Percentiles rank a stretch among this genome's conserved stretches.
Evolutionary conservation across 768 basidiomycete species (phyloP).

Genomic region (Gelatoporia subvermispora): DNA sequence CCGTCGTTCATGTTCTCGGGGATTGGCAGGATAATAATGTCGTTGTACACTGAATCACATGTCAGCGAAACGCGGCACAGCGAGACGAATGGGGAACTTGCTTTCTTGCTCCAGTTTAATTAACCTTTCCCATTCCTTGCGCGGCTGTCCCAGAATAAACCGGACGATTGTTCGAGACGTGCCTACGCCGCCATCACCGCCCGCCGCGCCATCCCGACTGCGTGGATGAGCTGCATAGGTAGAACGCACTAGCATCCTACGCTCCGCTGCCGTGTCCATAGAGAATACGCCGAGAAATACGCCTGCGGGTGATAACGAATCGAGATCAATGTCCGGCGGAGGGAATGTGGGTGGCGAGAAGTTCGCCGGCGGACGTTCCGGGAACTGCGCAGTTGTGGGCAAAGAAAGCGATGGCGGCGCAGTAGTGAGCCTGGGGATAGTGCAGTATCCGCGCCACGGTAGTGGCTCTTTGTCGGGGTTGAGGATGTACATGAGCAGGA

Average conservation of each 20-base stretch:
- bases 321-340: slow-evolving; percentile 51
- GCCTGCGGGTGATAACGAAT: slow-evolving; percentile 75
- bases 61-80: neutral
- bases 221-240: slow-evolving; percentile 86
- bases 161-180: slow-evolving; percentile 83
- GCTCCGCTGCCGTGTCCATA: slow-evolving; percentile 77
- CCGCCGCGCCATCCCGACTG: slow-evolving; percentile 68
- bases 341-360: slow-evolving; percentile 53
- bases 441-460: slow-evolving; percentile 93
- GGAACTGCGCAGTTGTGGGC: slow-evolving; percentile 34
- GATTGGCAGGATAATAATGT: slow-evolving; percentile 79
- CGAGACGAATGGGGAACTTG: slow-evolving; percentile 34
- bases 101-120: slow-evolving; percentile 89
- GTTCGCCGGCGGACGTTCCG: slow-evolving; percentile 30
- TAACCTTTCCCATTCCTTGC: slow-evolving; percentile 71
- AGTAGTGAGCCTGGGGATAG: slow-evolving; percentile 51
- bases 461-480: slow-evolving; percentile 95
- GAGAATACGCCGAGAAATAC: slow-evolving; percentile 89
- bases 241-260: slow-evolving; percentile 80
- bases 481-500: slow-evolving; percentile 85
- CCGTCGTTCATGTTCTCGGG: slow-evolving; percentile 96
- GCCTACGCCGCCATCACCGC: slow-evolving; percentile 63
- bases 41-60: slow-evolving; percentile 62
- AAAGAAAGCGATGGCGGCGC: slow-evolving; percentile 38
- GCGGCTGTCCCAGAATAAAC: slow-evolving; percentile 85